Conservation (phyloP, 2,329 filamentous ascomycete genomes). For the Pseudomassariella vexata region DNA sequence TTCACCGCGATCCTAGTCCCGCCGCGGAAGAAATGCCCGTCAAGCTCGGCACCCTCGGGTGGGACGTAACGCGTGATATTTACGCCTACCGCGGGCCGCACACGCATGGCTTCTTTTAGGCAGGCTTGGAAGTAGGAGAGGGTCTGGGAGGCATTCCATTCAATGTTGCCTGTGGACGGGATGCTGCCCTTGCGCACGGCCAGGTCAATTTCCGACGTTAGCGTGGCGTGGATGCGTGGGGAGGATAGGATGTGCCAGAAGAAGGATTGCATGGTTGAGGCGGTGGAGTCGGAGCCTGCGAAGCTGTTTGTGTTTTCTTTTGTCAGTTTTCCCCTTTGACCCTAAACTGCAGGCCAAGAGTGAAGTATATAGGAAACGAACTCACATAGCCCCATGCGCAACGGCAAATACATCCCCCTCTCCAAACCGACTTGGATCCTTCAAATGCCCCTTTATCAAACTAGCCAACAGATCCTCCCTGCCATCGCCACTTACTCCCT, state of each 20-base stretch:
- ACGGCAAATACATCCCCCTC: conserved; percentile 52
- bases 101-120: conserved; percentile 49
- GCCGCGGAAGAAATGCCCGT: conserved; percentile 43
- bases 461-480: conserved; percentile 45
- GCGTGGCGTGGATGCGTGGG: conserved; percentile 29
- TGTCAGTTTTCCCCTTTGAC: too few relatives aligned
- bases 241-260: conserved; percentile 44
- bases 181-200: conserved; percentile 31
- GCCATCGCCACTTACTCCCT: conserved; percentile 32
- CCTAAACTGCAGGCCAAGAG: too few relatives aligned
- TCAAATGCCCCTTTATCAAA: conserved; percentile 46
- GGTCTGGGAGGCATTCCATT: conserved; percentile 40
- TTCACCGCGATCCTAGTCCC: conserved; percentile 49
- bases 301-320: too few relatives aligned
- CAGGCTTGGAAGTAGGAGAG: conserved; percentile 52
- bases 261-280: conserved; percentile 53
- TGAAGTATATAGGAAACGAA: conserved; percentile 4
- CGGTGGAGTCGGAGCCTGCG: conserved; percentile 56
- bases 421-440: conserved; percentile 39
- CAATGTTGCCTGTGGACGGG: conserved; percentile 34
- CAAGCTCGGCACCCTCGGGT: conserved; percentile 43
- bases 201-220: conserved; percentile 37
- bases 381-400: conserved; percentile 50
- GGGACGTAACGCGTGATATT: conserved; percentile 48
- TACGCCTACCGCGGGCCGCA: conserved; percentile 49